Evolutionary conservation across 169 alveolate species (phyloP).

Genomic region (Eimeria zaria): DNA sequence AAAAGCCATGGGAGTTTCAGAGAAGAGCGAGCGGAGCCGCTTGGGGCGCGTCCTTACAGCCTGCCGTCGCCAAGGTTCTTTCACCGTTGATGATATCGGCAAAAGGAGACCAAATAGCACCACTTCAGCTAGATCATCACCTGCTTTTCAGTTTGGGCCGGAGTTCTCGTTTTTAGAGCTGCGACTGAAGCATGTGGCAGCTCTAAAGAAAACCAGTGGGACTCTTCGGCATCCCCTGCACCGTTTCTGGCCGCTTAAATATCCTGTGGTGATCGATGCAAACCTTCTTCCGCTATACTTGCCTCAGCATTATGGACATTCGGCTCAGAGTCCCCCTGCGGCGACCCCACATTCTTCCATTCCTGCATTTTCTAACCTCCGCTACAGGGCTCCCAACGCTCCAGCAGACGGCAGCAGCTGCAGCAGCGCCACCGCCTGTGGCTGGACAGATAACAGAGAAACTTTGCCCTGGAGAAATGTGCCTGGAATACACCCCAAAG

Average conservation of each 20-base stretch:
- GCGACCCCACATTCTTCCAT: neutral
- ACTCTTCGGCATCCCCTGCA: constrained; percentile 73
- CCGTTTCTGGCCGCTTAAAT: constrained; percentile 58
- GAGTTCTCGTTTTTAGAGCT: constrained; percentile 2
- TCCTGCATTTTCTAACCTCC: constrained; percentile 6
- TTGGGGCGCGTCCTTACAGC: constrained; percentile 34
- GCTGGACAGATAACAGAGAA: neutral
- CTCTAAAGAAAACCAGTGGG: constrained; percentile 17
- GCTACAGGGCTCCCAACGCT: constrained; percentile 43
- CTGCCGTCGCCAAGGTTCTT: constrained; percentile 32
- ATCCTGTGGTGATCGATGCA: constrained; percentile 75
- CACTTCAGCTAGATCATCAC: neutral
- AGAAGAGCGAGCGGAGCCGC: constrained; percentile 5
- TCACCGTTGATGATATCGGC: neutral
- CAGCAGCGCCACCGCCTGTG: neutral
- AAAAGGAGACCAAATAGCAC: constrained; percentile 1
- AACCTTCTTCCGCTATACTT: constrained; percentile 35
- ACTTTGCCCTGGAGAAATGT: constrained; percentile 24
- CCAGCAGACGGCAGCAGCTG: constrained; percentile 55
- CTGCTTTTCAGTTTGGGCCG: neutral
- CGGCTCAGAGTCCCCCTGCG: neutral
- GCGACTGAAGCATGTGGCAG: constrained; percentile 43
- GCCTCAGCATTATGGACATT: neutral
- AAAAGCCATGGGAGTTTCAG: neutral
- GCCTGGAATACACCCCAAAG: constrained; percentile 36